Base-by-base conservation (phyloP, 495 filamentous ascomycete genomes). In the Neurospora discreta region DNA sequence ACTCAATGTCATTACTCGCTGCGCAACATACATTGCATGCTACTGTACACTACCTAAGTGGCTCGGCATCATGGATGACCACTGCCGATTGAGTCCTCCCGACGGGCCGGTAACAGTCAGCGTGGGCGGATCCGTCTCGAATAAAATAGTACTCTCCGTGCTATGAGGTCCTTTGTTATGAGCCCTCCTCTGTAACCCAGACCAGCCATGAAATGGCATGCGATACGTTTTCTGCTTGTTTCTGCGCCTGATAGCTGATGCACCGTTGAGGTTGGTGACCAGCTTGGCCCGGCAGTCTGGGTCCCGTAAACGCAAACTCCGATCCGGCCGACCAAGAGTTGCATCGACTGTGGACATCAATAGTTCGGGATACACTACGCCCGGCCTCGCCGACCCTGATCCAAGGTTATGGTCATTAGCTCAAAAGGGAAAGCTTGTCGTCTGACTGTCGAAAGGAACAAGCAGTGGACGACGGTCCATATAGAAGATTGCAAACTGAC, bases 21-120 rank as follows among this genome's bases (percentile, higher is more conserved):
- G 75, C 75, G 69, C 69, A 71, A 71, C 75, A 78, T 74, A 20
- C 44, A 58, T 46, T 73, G 36, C 68, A 72, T 73, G 39, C 30
- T 46, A 69, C 69, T 73, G 36, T 52, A 72, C 72, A 36, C 30
- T 46, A 69, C 69, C 71, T 43, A 60, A 40, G 41, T 58, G 30
- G 42, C 39, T 65, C 33, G 52, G 52, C 26, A 20, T 13, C 18
- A 20, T 33, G 18, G 30, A 33, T 40, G 36, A 60, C 68, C 69
- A 58, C 42, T 26, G 30, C 71, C 9, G 44, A 23, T 39, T 68
- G 20, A 69, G 68, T 36, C 72, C 69, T 76, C 72, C 76, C 77
- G 42, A 41, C 46, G 30, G 73, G 46, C 69, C 71, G 77, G 76
- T 72, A 78, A 69, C 73, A 71, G 42, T 33, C 52, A 65, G 6